Evolutionary conservation across 495 filamentous ascomycete species (phyloP).

Genomic region (Penicillium taxi): DNA sequence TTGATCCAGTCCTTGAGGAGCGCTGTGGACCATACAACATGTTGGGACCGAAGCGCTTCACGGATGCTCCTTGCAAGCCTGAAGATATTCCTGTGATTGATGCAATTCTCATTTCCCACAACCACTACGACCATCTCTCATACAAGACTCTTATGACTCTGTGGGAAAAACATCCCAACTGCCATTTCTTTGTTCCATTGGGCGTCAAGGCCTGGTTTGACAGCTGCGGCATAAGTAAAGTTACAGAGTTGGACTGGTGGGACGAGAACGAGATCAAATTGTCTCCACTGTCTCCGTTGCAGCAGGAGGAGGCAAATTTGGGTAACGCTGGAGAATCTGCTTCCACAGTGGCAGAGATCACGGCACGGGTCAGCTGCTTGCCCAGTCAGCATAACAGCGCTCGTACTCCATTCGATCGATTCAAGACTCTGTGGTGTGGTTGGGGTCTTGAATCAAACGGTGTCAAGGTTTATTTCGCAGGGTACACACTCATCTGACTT

Average conservation of each 20-base stretch:
- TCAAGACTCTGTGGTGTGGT: slow-evolving; percentile 74
- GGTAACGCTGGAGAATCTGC: slow-evolving; percentile 20
- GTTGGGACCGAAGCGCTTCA: slow-evolving; percentile 73
- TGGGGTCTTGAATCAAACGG: slow-evolving; percentile 73
- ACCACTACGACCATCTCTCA: slow-evolving; percentile 90
- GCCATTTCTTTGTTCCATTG: slow-evolving; percentile 81
- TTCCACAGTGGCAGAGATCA: slow-evolving; percentile 43
- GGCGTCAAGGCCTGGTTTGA: slow-evolving; percentile 87
- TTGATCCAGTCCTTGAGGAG: slow-evolving; percentile 90
- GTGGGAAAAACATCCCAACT: slow-evolving; percentile 62
- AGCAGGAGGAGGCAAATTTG: slow-evolving; percentile 13
- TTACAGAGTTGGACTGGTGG: slow-evolving; percentile 97
- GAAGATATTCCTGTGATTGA: slow-evolving; percentile 78
- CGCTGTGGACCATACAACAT: slow-evolving; percentile 72
- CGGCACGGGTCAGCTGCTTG: slow-evolving; percentile 69
- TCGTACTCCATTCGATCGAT: slow-evolving; percentile 58
- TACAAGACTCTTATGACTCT: slow-evolving; percentile 66
- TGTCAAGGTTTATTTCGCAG: slow-evolving; percentile 38
- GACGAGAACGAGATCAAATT: slow-evolving; percentile 68
- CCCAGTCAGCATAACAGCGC: slow-evolving; percentile 81
- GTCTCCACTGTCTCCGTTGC: slow-evolving; percentile 33
- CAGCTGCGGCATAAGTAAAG: slow-evolving; percentile 54
- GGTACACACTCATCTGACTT: slow-evolving; percentile 21
- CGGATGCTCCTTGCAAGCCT: slow-evolving; percentile 67
- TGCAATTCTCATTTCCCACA: slow-evolving; percentile 84